Evolutionary conservation across 768 basidiomycete species (phyloP).

Genomic region (Boletus sp.): DNA sequence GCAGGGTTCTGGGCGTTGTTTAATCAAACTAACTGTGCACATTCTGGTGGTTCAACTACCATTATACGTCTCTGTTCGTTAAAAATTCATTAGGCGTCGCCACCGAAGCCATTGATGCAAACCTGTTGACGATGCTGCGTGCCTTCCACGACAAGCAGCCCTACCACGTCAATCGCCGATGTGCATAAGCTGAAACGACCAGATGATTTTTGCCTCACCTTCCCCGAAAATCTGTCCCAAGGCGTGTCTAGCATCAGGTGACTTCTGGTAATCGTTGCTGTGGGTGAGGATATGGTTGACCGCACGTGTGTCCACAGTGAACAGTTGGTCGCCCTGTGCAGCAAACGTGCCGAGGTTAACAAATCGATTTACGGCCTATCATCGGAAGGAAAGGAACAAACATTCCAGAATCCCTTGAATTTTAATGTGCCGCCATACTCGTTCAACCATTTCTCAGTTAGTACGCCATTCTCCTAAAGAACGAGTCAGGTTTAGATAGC

Average conservation of each 20-base stretch:
- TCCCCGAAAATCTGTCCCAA: conserved; percentile 43
- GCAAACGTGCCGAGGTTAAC: neutral
- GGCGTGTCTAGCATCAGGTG: conserved; percentile 37
- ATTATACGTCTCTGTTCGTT: conserved; percentile 27
- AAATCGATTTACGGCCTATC: neutral
- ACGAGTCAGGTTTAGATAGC: neutral
- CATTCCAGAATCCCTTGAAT: conserved; percentile 46
- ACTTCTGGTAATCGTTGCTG: conserved; percentile 54
- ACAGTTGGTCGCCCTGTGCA: conserved; percentile 39
- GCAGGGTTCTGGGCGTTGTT: conserved; percentile 52
- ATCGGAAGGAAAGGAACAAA: conserved; percentile 21
- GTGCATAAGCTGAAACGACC: neutral
- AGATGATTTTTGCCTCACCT: conserved; percentile 20
- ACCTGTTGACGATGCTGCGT: conserved; percentile 42
- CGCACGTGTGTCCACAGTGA: conserved; percentile 61
- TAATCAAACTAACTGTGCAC: neutral
- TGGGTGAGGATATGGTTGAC: conserved; percentile 64
- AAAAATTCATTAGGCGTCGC: neutral
- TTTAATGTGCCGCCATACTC: conserved; percentile 48
- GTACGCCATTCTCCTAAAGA: conserved; percentile 25
- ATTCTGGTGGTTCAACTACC: conserved; percentile 14
- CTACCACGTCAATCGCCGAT: conserved; percentile 27
- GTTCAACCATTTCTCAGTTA: conserved; percentile 45
- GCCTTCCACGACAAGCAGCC: conserved; percentile 47
- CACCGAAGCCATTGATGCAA: neutral